phyloP scores from a whole-genome alignment of 2,329 filamentous ascomycete genomes.

The Aplosporella prunicola region DNA sequence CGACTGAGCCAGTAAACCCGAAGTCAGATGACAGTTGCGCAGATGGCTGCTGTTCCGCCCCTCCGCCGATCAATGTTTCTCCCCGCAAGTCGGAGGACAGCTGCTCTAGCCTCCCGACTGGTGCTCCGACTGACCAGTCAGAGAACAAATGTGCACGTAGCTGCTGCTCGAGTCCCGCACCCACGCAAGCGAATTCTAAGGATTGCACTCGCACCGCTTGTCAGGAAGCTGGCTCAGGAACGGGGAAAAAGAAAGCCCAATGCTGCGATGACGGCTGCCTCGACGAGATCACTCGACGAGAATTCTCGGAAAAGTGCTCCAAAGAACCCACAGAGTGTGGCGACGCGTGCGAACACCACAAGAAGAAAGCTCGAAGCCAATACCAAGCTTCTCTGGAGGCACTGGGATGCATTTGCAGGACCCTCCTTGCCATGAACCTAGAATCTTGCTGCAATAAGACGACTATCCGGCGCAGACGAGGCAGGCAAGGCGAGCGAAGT shows the following conservation, averaged over 20 bases:
- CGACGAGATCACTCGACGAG: constrained; percentile 6
- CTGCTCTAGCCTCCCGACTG: too few relatives aligned
- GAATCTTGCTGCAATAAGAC: constrained; percentile 9
- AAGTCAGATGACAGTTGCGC: not conserved
- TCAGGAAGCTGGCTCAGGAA: not conserved
- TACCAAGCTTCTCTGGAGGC: constrained; percentile 7
- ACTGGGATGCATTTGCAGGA: constrained; percentile 7
- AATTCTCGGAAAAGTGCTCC: constrained; percentile 1
- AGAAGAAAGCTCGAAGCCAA: constrained; percentile 1
- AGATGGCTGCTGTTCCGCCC: not conserved
- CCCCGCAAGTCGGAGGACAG: not conserved
- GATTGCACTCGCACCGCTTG: constrained; percentile 3
- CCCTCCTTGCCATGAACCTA: constrained; percentile 3
- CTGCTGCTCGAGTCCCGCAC: not conserved
- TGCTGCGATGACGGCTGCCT: constrained; percentile 9
- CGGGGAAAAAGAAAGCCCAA: not conserved
- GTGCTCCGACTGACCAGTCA: too few relatives aligned
- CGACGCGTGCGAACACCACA: constrained; percentile 5
- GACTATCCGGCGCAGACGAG: not conserved
- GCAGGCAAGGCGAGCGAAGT: not conserved
- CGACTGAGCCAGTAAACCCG: too few relatives aligned
- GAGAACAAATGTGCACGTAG: not conserved
- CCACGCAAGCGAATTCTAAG: not conserved
- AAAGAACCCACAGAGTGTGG: not conserved
- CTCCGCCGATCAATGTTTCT: not conserved